Conservation (phyloP, 192 early-diverging fungal species). For the Linnemannia hyalina region DNA sequence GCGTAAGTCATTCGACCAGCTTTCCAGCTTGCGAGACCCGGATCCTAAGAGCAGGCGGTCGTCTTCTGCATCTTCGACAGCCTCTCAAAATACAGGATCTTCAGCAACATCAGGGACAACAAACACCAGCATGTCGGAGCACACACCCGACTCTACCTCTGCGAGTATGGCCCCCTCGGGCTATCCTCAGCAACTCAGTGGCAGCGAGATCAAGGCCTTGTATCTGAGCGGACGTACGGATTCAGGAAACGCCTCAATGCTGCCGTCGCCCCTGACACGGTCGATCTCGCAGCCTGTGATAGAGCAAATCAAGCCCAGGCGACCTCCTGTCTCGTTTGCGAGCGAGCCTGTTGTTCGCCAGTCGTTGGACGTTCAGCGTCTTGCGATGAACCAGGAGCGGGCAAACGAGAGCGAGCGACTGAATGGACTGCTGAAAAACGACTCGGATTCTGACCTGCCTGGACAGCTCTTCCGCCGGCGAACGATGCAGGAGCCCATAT, state of each 20-base stretch:
- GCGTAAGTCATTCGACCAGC: slow-evolving; percentile 46
- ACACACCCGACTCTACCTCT: slow-evolving; percentile 4
- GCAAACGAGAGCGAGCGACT: slow-evolving; percentile 17
- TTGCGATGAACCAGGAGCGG: slow-evolving; percentile 31
- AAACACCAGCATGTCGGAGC: slow-evolving; percentile 22
- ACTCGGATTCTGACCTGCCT: slow-evolving; percentile 43
- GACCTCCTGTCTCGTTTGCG: slow-evolving; percentile 22
- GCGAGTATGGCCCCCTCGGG: not conserved
- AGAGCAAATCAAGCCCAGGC: slow-evolving; percentile 8
- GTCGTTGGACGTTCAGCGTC: slow-evolving; percentile 37
- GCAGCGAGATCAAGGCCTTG: not conserved
- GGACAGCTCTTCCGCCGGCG: slow-evolving; percentile 34
- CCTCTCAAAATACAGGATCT: slow-evolving; percentile 28
- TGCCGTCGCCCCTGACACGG: slow-evolving; percentile 7
- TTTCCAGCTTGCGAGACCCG: not conserved
- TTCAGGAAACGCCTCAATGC: slow-evolving; percentile 11
- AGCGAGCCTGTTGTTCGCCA: slow-evolving; percentile 20
- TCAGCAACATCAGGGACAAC: slow-evolving; percentile 28
- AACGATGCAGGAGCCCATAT: slow-evolving; percentile 28
- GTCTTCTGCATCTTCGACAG: slow-evolving; percentile 42
- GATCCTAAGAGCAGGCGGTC: slow-evolving; percentile 30
- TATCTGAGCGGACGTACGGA: not conserved
- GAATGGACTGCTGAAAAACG: slow-evolving; percentile 11
- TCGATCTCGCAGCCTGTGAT: slow-evolving; percentile 32
- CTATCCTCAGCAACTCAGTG: not conserved